A percentile compares a stretch with the other conserved stretches of the same genome.
Conservation (phyloP, 2,329 filamentous ascomycete genomes). For the Zasmidium citrigriseum region DNA sequence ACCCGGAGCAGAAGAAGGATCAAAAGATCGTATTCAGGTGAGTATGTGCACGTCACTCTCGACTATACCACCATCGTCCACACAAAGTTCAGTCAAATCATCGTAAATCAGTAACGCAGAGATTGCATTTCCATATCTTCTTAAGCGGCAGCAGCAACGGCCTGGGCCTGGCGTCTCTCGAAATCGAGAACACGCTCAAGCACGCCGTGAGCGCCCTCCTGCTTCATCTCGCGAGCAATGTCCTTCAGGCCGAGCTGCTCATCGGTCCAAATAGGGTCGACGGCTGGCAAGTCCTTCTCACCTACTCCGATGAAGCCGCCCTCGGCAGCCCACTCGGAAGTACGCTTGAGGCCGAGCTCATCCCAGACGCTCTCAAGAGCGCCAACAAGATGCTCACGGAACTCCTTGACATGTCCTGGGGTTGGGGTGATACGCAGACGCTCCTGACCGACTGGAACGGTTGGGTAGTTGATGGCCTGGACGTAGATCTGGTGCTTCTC, state of each 20-base stretch:
- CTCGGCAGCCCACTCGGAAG: constrained; percentile 84
- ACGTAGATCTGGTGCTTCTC: constrained; percentile 93
- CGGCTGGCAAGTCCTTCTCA: constrained; percentile 60
- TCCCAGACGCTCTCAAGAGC: constrained; percentile 88
- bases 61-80: neutral
- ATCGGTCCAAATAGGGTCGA: constrained; percentile 86
- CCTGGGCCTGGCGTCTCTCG: constrained; percentile 45
- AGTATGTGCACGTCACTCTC: neutral
- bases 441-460: constrained; percentile 96
- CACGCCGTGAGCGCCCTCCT: constrained; percentile 44
- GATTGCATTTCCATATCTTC: neutral
- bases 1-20: constrained; percentile 7
- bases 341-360: constrained; percentile 86
- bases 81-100: constrained; percentile 1
- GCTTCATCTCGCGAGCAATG: constrained; percentile 61
- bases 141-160: constrained; percentile 45
- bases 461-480: constrained; percentile 98
- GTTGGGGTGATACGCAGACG: constrained; percentile 94
- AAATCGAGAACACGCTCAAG: constrained; percentile 52
- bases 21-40: constrained; percentile 13
- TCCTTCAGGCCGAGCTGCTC: constrained; percentile 78
- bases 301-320: constrained; percentile 96
- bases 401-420: constrained; percentile 82
- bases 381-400: constrained; percentile 80
- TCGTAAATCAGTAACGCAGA: constrained; percentile 2